Base-by-base conservation (phyloP, 441 rosid genomes). In the Syzygium malaccense region DNA sequence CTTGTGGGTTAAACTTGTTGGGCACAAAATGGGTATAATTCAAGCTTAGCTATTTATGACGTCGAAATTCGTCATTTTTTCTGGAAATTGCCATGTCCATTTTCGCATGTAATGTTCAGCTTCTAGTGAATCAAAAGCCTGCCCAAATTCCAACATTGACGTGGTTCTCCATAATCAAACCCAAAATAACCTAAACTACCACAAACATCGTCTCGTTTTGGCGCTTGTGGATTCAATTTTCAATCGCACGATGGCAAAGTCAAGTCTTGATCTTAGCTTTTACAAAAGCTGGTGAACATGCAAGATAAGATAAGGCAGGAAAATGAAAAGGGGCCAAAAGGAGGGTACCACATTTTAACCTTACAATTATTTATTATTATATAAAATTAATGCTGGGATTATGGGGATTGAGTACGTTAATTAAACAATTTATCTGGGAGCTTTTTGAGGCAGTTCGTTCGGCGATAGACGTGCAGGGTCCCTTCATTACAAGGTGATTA, bases 401-500 rank as follows among this genome's bases (percentile, higher is more conserved):
- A 75, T 41, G 83, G 83, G 83, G 83, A 75, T 75, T 41, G 83
- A 75, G 51, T 51, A 75, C 37, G n/a, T 88, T 80, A 58, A 86
- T 90, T 85, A 88, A 64, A 86, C 45, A 57, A 23, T 49, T 30
- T 14, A 53, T 86, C 86, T 89, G 86, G 86, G 88, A 87, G 88
- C 85, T 48, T 71, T 87, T 87, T 71, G 57, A 87, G 88, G 88
- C 88, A 14, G 85, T 53, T 87, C 85, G 79, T 32, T 53, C 85
- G 88, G 88, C 88, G 88, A 37, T 4, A 37, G 37, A 75, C 58
- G 30, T 87, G 88, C 88, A 1, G 19, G 41, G 78, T 79, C 87
- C 88, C 93, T 90, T 91, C 92, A 89, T 92, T 92, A 91, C 90
- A 85, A 88, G 83, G 25, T 75, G n/a, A 41, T 75, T 37, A 37